phyloP scores from a whole-genome alignment of 176 grass and related monocot species.

The Panicum miliaceum region DNA sequence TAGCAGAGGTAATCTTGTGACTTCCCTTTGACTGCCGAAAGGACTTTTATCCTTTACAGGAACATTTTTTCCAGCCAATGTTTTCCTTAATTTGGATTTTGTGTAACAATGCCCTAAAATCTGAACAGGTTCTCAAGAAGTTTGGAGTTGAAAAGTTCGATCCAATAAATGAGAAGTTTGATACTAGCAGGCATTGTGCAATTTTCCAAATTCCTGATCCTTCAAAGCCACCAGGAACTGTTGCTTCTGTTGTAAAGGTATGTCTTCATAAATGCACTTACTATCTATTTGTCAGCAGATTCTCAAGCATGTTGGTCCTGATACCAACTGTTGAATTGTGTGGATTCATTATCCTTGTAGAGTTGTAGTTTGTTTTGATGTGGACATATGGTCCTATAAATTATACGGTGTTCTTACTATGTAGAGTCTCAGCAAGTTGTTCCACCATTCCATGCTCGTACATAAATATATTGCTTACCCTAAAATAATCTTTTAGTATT shows the following conservation, averaged over 20 bases:
- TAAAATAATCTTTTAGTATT: slow-evolving; percentile 5
- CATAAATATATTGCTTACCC: background rate
- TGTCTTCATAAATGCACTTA: background rate
- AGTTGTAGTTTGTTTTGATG: slow-evolving; percentile 21
- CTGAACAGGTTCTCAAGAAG: slow-evolving; percentile 68
- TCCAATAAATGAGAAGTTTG: slow-evolving; percentile 65
- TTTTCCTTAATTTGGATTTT: background rate
- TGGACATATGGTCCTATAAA: background rate
- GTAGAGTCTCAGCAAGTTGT: background rate
- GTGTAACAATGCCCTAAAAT: background rate
- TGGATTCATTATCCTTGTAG: slow-evolving; percentile 7
- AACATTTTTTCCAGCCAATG: background rate
- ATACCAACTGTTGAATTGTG: slow-evolving; percentile 5
- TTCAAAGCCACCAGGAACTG: slow-evolving; percentile 56
- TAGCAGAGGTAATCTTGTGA: slow-evolving; percentile 56
- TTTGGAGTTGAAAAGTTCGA: slow-evolving; percentile 74
- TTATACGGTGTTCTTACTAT: background rate
- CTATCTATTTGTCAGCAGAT: slow-evolving; percentile 16
- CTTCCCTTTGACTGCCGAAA: background rate
- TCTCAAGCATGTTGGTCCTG: background rate
- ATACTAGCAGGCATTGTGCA: slow-evolving; percentile 64
- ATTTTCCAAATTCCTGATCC: slow-evolving; percentile 66
- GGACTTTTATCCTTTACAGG: background rate
- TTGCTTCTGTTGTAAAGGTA: slow-evolving; percentile 71
- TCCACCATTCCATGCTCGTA: background rate